Evolutionary conservation across 345 rosid species (phyloP).

Genomic region (Euphorbia peplus): DNA sequence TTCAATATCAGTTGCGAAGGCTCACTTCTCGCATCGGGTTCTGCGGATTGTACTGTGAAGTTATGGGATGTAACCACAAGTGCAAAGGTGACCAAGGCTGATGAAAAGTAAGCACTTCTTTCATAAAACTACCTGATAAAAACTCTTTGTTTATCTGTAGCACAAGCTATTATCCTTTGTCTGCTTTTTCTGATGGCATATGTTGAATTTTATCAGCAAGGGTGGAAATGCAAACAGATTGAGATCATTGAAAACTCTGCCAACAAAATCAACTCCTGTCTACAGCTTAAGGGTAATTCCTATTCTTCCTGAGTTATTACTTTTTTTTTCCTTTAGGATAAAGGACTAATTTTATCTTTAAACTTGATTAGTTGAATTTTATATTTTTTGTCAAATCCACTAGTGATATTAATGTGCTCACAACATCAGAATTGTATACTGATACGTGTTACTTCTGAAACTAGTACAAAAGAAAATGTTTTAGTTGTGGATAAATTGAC

Average conservation of each 20-base stretch:
- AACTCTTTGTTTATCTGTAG: background rate
- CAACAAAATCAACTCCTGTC: constrained; percentile 85
- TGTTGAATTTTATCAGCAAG: constrained; percentile 38
- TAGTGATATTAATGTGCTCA: too few relatives aligned
- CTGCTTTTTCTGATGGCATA: background rate
- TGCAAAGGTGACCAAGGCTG: constrained; percentile 54
- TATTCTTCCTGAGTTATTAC: too few relatives aligned
- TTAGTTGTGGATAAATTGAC: background rate
- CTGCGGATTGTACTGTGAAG: constrained; percentile 92
- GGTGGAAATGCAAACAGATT: constrained; percentile 65
- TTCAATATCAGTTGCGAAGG: constrained; percentile 68
- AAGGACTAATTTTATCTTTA: too few relatives aligned
- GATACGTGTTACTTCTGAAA: background rate
- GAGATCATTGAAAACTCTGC: constrained; percentile 74
- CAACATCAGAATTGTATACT: too few relatives aligned
- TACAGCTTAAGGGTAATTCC: constrained; percentile 50
- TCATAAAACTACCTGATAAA: background rate
- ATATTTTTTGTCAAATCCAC: too few relatives aligned
- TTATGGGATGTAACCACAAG: constrained; percentile 85
- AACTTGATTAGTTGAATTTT: too few relatives aligned
- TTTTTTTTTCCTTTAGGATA: too few relatives aligned
- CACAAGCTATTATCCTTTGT: too few relatives aligned
- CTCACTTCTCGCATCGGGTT: constrained; percentile 90
- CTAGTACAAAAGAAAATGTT: too few relatives aligned
- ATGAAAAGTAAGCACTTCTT: constrained; percentile 44